Conservation (phyloP, 495 filamentous ascomycete genomes). For the Chaetomium cochliodes region DNA sequence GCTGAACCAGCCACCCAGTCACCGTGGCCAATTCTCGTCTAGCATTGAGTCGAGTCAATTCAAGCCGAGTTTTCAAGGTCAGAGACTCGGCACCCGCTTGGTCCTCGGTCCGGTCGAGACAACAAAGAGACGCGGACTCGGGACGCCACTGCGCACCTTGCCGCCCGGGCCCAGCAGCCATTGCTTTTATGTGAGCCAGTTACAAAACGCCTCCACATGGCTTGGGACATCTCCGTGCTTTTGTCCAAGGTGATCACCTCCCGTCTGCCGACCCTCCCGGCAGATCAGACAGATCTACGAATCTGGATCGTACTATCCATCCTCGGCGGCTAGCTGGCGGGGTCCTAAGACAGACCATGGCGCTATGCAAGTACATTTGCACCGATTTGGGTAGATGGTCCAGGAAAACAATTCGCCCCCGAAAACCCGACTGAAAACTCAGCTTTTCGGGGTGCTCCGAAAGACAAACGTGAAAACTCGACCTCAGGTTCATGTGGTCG, state of each 20-base stretch:
- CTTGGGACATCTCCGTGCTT: background rate
- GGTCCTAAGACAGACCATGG: background rate
- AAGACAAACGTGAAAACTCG: background rate
- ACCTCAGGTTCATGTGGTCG: background rate
- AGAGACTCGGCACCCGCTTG: background rate
- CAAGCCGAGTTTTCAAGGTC: background rate
- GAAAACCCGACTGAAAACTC: background rate
- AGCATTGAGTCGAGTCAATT: too few relatives aligned
- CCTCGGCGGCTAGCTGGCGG: background rate
- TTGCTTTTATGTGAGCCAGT: background rate
- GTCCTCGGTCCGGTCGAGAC: background rate
- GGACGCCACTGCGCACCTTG: background rate
- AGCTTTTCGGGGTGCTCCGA: background rate
- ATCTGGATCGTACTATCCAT: background rate
- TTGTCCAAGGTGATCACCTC: background rate
- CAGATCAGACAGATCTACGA: conserved; percentile 2
- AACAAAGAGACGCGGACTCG: background rate
- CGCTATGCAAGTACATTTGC: background rate
- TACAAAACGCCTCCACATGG: background rate
- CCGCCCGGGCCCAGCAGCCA: background rate
- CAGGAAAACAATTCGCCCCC: background rate
- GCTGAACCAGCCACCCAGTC: background rate
- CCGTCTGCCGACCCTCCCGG: background rate
- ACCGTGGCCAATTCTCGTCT: background rate
- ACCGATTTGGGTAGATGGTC: background rate